Conservation (phyloP, 352 stramenopile species). For the Aphanomyces invadans region DNA sequence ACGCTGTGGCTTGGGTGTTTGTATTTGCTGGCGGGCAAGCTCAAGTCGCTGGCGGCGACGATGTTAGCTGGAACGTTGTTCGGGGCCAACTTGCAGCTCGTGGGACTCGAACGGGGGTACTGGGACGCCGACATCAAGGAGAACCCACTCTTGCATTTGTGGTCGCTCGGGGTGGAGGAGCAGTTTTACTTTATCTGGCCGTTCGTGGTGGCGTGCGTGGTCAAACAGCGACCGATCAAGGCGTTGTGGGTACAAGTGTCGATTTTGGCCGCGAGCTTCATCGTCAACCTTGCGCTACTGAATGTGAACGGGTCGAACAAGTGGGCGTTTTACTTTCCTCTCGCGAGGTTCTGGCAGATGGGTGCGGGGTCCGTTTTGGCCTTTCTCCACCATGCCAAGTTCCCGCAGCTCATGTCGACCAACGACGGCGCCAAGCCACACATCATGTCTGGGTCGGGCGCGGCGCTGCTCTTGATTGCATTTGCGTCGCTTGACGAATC, state of each 20-base stretch:
- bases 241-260: background rate
- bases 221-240: background rate
- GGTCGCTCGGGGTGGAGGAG: constrained; percentile 24
- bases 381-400: background rate
- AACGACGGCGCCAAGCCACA: background rate
- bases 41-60: constrained; percentile 18
- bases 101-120: constrained; percentile 8
- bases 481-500: constrained; percentile 12
- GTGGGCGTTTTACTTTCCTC: constrained; percentile 16
- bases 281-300: constrained; percentile 14
- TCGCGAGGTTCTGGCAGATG: constrained; percentile 24
- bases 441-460: background rate
- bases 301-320: constrained; percentile 12
- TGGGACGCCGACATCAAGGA: constrained; percentile 19
- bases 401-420: background rate
- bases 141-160: constrained; percentile 23
- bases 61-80: constrained; percentile 23
- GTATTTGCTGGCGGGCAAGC: constrained; percentile 14
- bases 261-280: background rate
- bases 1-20: constrained; percentile 16
- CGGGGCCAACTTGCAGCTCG: constrained; percentile 20
- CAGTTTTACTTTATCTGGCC: constrained; percentile 25
- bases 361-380: constrained; percentile 5
- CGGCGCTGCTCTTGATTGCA: background rate
- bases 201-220: constrained; percentile 5